Conservation (phyloP, 768 basidiomycete species). For the Lactifluus echinatus region DNA sequence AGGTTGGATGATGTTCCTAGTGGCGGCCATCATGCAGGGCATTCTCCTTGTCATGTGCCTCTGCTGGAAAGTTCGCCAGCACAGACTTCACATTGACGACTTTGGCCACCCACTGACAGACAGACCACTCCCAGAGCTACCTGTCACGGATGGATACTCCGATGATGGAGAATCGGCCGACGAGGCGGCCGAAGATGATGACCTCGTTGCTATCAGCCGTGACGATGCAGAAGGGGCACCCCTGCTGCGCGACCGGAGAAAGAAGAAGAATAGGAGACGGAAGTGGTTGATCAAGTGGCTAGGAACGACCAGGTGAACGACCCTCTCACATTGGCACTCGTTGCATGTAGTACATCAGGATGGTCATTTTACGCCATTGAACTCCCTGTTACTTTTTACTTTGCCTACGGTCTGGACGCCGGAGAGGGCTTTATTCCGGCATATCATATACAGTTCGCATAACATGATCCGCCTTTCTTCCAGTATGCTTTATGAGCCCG, state of each 20-base stretch:
- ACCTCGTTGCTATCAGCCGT: conserved; percentile 1
- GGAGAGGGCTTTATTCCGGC: conserved; percentile 20
- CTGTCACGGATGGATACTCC: conserved; percentile 3
- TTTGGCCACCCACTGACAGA: conserved; percentile 56
- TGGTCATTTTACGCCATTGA: not conserved
- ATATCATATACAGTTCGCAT: conserved; percentile 56
- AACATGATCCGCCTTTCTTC: conserved; percentile 71
- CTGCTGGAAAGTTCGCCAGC: conserved; percentile 75
- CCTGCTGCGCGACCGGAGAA: conserved; percentile 1
- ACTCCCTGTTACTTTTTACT: not conserved
- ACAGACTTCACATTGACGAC: conserved; percentile 70
- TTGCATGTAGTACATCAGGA: not conserved
- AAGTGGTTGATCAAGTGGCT: conserved; percentile 8
- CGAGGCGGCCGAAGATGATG: conserved; percentile 19
- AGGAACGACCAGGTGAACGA: not conserved
- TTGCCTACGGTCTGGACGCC: not conserved
- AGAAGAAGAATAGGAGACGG: conserved; percentile 1
- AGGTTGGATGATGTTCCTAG: conserved; percentile 79
- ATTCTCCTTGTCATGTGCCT: conserved; percentile 79
- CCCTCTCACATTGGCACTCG: not conserved
- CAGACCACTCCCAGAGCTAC: conserved; percentile 15
- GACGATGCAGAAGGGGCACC: conserved; percentile 10
- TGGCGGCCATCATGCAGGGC: conserved; percentile 79
- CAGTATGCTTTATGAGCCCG: conserved; percentile 73
- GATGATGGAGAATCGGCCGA: conserved; percentile 18